Conservation (phyloP, 768 basidiomycete genomes). For the Mycena latifolia region DNA sequence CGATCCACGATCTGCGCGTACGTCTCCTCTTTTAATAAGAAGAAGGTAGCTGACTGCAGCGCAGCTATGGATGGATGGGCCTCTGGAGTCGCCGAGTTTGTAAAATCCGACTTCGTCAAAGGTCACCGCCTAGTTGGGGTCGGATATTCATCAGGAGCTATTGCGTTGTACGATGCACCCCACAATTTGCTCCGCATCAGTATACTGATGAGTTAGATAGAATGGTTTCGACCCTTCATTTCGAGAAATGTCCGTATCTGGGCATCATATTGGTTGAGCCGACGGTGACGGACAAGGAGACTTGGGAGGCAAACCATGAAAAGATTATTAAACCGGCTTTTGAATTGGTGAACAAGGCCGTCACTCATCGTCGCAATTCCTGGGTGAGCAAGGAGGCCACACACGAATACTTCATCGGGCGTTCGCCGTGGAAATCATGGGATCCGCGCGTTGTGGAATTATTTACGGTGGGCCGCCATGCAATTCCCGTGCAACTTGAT, state of each 20-base stretch:
- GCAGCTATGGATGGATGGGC: conserved; percentile 38
- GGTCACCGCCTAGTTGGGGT: conserved; percentile 6
- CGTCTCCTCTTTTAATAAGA: conserved; percentile 16
- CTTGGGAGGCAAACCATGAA: conserved; percentile 38
- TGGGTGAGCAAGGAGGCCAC: conserved; percentile 44
- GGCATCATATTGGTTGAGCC: conserved; percentile 21
- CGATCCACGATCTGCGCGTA: conserved; percentile 36
- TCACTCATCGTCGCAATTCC: conserved; percentile 31
- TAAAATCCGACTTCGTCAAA: conserved; percentile 22
- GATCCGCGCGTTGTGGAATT: conserved; percentile 40
- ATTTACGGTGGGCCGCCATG: conserved; percentile 32
- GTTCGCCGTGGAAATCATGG: conserved; percentile 42
- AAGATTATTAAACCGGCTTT: conserved; percentile 19
- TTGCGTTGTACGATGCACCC: conserved; percentile 9
- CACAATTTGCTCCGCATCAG: too few species aligned
- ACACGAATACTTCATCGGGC: conserved; percentile 31
- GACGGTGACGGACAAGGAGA: conserved; percentile 3
- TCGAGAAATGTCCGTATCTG: conserved; percentile 17
- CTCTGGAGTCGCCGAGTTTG: conserved; percentile 20
- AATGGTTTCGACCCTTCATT: conserved; percentile 8
- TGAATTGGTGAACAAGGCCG: conserved; percentile 26
- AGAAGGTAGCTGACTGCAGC: too few species aligned
- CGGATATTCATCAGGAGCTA: conserved; percentile 20
- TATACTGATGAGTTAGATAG: not conserved
- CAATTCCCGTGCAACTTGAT: not conserved